Conservation (phyloP, 2,329 filamentous ascomycete genomes). For the Pezicula neosporulosa region DNA sequence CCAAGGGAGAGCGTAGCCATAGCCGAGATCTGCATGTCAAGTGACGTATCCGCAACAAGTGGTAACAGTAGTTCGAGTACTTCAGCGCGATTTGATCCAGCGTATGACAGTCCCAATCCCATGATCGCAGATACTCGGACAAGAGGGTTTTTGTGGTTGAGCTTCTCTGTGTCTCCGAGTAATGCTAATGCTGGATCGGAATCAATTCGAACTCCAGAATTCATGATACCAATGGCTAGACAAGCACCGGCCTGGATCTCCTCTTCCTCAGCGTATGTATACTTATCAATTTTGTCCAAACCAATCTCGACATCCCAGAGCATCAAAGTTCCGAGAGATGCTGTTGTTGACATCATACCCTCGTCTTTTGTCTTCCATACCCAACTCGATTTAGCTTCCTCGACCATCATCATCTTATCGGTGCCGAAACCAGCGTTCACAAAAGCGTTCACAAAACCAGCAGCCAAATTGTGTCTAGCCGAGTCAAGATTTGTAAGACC, state of each 20-base stretch:
- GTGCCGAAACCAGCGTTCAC: conserved; percentile 93
- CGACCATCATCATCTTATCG: conserved; percentile 96
- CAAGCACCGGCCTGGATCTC: conserved; percentile 89
- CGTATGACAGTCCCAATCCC: conserved; percentile 92
- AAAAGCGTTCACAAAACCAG: conserved; percentile 94
- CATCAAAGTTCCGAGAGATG: conserved; percentile 86
- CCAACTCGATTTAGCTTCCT: conserved; percentile 87
- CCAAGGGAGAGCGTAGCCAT: conserved; percentile 93
- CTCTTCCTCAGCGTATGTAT: conserved; percentile 79
- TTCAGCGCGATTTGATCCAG: conserved; percentile 88
- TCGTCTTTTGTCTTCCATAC: conserved; percentile 99
- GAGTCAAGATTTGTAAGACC: conserved; percentile 95
- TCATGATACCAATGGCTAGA: conserved; percentile 93
- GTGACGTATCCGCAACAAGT: conserved; percentile 76
- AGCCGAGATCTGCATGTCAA: conserved; percentile 93
- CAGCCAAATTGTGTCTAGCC: conserved; percentile 90
- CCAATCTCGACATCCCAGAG: conserved; percentile 93
- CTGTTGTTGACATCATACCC: conserved; percentile 94
- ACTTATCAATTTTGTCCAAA: conserved; percentile 90
- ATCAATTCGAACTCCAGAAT: conserved; percentile 84
- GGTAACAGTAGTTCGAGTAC: conserved; percentile 83
- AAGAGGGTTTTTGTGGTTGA: conserved; percentile 73
- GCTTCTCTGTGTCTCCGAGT: conserved; percentile 74
- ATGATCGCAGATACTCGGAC: conserved; percentile 86
- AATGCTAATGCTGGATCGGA: conserved; percentile 88